Evolutionary conservation across 1,284 basidiomycete genomes (phyloP), one percentile per base, ranked within the genome.

Genomic region (Exobasidium rhododendri): DNA sequence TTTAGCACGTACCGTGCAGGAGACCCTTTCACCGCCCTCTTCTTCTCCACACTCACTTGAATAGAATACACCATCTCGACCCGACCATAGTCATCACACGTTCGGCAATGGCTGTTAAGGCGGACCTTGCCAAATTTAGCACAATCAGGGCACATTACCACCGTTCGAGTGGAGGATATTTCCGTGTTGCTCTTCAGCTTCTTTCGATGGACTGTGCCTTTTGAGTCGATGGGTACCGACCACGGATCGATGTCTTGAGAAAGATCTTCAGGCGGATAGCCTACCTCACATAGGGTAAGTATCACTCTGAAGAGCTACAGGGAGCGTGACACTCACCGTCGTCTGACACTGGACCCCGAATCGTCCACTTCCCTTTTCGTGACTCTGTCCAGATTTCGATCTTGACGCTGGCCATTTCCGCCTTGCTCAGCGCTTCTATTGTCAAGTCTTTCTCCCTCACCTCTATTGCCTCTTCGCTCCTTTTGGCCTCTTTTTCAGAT

Each of bases 171-270:
- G 7, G 44, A 53, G 2, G 44, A 50, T 35, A 67, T 26, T 49
- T 67, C 65, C 14, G 65, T 56, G 45, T 62, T 67, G 26, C 56
- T 59, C 53, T 63, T 62, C 22, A 67, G 59, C 59, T 67, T 67
- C 44, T 61, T 61, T 24, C 65, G 51, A n/a, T 54, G 45, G 7
- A 67, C 58, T 55, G 65, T 67, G 31, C 64, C 63, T 20, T 59
- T 58, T 4, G 65, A 46, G 50, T 67, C 64, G 47, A 67, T 65
- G 3, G 64, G 65, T 13, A 65, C 56, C 14, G 29, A 13, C 65
- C 65, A 67, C 6, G 64, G 59, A 43, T 67, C 65, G 7, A 35
- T 45, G 35, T 64, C 58, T 22, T 50, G 29, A 40, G 63, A 63
- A 14, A 67, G 35, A 7, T 26, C 43, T 1, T 57, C 58, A 11